phyloP scores from a whole-genome alignment of 2,329 filamentous ascomycete genomes.

The Huntiella moniliformis region DNA sequence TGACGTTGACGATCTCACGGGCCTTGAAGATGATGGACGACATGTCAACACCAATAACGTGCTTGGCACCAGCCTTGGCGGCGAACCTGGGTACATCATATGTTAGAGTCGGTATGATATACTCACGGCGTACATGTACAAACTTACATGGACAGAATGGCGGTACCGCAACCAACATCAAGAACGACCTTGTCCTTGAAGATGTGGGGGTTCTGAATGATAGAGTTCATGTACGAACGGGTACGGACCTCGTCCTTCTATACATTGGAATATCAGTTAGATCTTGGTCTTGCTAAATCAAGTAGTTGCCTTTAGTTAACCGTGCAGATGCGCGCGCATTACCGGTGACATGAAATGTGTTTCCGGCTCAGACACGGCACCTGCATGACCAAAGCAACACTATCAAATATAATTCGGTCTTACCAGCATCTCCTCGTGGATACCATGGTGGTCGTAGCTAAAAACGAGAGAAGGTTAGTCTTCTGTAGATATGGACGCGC shows the following conservation, averaged over 20 bases:
- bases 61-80: slow-evolving; percentile 86
- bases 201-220: slow-evolving; percentile 91
- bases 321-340: no score
- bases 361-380: background rate
- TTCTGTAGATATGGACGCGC: background rate
- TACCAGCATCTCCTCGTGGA: slow-evolving; percentile 97
- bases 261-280: slow-evolving; percentile 14
- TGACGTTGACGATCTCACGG: slow-evolving; percentile 77
- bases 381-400: no score
- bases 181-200: slow-evolving; percentile 73
- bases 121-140: slow-evolving; percentile 3
- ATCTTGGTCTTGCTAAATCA: slow-evolving; percentile 5
- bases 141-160: slow-evolving; percentile 90
- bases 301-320: background rate
- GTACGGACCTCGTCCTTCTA: slow-evolving; percentile 98
- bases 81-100: slow-evolving; percentile 55
- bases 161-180: slow-evolving; percentile 92
- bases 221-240: slow-evolving; percentile 88
- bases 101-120: slow-evolving; percentile 11
- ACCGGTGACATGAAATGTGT: background rate
- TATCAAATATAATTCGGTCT: slow-evolving; percentile 20
- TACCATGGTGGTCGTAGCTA: slow-evolving; percentile 98
- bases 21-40: slow-evolving; percentile 99
- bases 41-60: slow-evolving; percentile 98
- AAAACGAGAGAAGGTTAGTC: background rate